Evolutionary conservation across 306 rosid genomes (phyloP).

Genomic region (Abrus pulchellus): DNA sequence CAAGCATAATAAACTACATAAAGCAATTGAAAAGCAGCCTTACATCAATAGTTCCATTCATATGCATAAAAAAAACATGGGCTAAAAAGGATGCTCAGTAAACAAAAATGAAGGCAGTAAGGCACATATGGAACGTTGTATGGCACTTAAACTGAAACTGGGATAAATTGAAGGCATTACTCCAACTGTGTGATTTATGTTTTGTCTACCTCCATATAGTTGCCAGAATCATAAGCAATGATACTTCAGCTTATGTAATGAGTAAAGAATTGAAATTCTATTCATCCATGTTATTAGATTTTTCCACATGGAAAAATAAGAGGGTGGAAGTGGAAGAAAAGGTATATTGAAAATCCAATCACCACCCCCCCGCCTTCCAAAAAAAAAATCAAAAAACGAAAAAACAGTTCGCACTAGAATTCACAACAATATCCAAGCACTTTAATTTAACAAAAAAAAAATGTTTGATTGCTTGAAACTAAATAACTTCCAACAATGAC

Average conservation of each 20-base stretch:
- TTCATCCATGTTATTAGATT: neutral
- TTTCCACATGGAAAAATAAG: neutral
- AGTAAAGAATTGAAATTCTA: conserved; percentile 23
- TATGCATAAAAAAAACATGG: conserved; percentile 28
- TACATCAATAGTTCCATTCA: neutral
- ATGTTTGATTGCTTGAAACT: conserved; percentile 27
- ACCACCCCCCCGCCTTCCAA: neutral
- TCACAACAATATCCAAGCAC: neutral
- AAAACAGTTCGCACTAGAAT: neutral
- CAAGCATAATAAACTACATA: conserved; percentile 35
- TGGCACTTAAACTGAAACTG: neutral
- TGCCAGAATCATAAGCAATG: neutral
- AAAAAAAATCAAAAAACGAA: neutral
- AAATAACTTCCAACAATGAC: conserved; percentile 12
- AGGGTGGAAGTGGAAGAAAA: neutral
- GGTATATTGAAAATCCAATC: neutral
- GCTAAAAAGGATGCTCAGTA: neutral
- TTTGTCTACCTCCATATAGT: neutral
- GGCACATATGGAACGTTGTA: neutral
- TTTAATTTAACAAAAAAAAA: conserved; percentile 16
- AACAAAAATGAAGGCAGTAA: conserved; percentile 15
- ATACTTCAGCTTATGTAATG: neutral
- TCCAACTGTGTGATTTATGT: neutral
- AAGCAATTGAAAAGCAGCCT: conserved; percentile 28
- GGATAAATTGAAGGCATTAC: neutral